Evolutionary conservation across 176 grass and related monocot genomes (phyloP).

Genomic region (Echinochloa phyllopogon): DNA sequence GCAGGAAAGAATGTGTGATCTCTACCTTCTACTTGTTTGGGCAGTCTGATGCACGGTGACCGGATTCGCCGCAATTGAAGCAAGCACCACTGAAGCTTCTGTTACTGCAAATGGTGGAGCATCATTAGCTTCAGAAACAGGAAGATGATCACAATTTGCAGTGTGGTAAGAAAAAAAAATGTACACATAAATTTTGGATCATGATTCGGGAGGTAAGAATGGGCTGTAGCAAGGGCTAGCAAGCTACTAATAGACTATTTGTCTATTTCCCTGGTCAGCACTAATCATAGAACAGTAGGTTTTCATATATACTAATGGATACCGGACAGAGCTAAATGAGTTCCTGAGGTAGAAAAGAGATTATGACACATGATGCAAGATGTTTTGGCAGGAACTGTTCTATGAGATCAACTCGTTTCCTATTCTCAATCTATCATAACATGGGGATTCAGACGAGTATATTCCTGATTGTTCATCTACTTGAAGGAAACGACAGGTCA

Average conservation of each 20-base stretch:
- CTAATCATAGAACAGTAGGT: conserved; percentile 10
- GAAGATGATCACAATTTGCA: background rate
- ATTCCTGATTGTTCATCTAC: background rate
- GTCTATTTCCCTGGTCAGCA: background rate
- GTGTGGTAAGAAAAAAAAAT: background rate
- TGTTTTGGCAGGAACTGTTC: background rate
- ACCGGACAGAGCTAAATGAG: background rate
- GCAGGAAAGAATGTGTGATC: conserved; percentile 26
- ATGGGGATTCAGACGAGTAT: background rate
- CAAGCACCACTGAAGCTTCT: conserved; percentile 88
- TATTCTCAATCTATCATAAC: background rate
- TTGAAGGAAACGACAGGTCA: background rate
- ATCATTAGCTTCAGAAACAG: conserved; percentile 27
- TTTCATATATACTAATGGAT: background rate
- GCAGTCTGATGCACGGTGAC: conserved; percentile 94
- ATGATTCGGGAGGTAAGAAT: conserved; percentile 16
- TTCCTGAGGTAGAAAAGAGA: background rate
- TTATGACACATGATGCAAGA: background rate
- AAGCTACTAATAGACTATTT: background rate
- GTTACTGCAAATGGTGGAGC: conserved; percentile 19
- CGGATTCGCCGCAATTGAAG: conserved; percentile 79
- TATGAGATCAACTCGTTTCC: background rate
- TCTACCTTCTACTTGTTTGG: conserved; percentile 73
- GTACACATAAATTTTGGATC: background rate
- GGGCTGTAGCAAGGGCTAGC: background rate